A percentile compares a stretch with the other conserved stretches of the same genome.
These are phyloP conservation scores for Leccinum ochraceum DNA, from an alignment of 768 basidiomycete species.

Conservation along the genomic window DNA sequence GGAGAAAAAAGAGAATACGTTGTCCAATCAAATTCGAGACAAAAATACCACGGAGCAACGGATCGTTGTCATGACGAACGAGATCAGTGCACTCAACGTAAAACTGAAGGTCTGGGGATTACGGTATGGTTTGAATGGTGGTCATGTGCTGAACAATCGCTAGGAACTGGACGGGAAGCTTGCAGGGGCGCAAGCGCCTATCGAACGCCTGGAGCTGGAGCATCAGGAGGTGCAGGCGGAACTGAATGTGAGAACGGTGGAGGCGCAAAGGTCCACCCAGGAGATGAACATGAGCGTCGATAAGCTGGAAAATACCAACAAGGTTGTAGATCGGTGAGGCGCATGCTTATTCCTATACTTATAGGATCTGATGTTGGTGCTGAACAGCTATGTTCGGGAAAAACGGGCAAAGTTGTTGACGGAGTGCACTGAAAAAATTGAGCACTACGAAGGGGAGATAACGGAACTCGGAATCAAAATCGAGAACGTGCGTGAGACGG, in stretches of 20 bases:
- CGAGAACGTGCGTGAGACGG: conserved; percentile 41
- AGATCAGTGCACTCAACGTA: conserved; percentile 44
- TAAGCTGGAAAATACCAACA: conserved; percentile 59
- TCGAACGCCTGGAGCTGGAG: conserved; percentile 60
- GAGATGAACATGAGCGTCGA: conserved; percentile 68
- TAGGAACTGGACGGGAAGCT: conserved; percentile 69
- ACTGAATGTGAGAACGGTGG: conserved; percentile 45
- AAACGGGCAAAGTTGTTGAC: conserved; percentile 60
- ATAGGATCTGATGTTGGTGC: background rate
- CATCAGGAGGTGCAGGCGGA: conserved; percentile 52
- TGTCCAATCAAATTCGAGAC: conserved; percentile 59
- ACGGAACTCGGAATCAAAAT: conserved; percentile 41
- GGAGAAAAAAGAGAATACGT: conserved; percentile 59
- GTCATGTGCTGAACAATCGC: conserved; percentile 1
- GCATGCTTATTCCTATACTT: background rate
- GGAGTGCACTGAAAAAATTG: conserved; percentile 59
- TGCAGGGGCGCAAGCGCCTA: conserved; percentile 60
- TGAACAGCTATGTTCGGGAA: conserved; percentile 70
- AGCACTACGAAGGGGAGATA: conserved; percentile 47
- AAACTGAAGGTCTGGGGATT: conserved; percentile 50
- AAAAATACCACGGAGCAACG: conserved; percentile 56
- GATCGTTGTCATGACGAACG: conserved; percentile 58
- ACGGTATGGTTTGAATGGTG: background rate
- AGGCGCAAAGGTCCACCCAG: conserved; percentile 57
- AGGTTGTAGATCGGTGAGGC: conserved; percentile 61